Percentiles rank a stretch among this genome's conserved stretches.
Evolutionary conservation across 768 basidiomycete species (phyloP).

Genomic region (Boletus barrowsii): DNA sequence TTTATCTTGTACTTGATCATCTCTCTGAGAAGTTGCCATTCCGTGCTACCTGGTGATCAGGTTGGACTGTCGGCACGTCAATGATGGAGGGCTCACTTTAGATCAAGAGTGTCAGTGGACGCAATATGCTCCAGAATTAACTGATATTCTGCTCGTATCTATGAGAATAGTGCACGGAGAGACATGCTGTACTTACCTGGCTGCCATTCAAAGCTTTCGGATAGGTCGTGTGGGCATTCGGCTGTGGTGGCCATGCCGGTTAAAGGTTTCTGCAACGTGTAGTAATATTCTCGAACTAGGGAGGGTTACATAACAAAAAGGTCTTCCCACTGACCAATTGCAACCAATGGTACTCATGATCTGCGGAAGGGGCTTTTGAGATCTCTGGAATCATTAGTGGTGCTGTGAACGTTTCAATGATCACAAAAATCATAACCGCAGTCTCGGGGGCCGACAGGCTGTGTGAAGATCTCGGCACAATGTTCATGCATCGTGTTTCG

Average conservation of each 20-base stretch:
- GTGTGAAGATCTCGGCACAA: too few relatives aligned
- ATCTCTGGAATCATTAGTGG: too few relatives aligned
- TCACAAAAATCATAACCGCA: too few relatives aligned
- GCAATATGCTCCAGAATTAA: constrained; percentile 58
- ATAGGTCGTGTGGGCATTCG: constrained; percentile 8
- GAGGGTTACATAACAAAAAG: too few relatives aligned
- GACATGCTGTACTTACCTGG: constrained; percentile 39
- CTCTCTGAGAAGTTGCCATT: constrained; percentile 69
- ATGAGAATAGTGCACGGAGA: constrained; percentile 1
- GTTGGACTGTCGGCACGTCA: constrained; percentile 4
- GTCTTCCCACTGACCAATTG: too few relatives aligned
- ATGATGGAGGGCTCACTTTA: constrained; percentile 23
- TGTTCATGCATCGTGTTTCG: too few relatives aligned
- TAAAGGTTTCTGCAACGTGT: too few relatives aligned
- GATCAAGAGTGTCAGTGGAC: constrained; percentile 63
- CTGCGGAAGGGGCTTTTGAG: too few relatives aligned
- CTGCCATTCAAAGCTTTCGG: constrained; percentile 45
- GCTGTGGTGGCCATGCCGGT: constrained; percentile 19
- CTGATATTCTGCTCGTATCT: constrained; percentile 50
- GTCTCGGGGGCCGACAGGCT: too few relatives aligned
- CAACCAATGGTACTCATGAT: too few relatives aligned
- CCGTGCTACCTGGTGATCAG: constrained; percentile 42
- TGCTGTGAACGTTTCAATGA: too few relatives aligned
- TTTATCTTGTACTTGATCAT: constrained; percentile 70
- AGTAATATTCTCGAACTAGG: too few relatives aligned